Evolutionary conservation across 2,329 filamentous ascomycete species (phyloP), one percentile per base, ranked within the genome.

Genomic region (Pyrenophora teres): DNA sequence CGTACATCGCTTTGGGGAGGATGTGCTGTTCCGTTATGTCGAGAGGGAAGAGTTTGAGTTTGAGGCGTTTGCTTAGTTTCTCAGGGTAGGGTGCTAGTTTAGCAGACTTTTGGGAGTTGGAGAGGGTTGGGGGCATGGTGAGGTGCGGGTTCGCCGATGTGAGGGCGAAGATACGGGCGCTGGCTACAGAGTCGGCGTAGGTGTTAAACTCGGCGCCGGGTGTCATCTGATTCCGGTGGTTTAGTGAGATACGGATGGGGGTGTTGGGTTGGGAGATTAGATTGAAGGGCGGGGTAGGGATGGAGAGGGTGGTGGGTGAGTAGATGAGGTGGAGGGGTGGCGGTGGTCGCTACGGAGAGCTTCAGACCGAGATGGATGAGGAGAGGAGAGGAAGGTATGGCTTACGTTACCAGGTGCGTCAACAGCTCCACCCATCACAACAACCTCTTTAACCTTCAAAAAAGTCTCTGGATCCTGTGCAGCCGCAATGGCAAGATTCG

Each of bases 151-250:
- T 85, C 2, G 71, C 75, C 9, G 74, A 77, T n/a, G 78, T 78
- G 10, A 81, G 69, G 1, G 79, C 78, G 49, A 79, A 80, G 30
- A 81, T 65, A 37, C 78, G 71, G 1, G 79, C 79, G 6, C 77
- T 74, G 25, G 79, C 78, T 45, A 79, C 65, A 40, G 74, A 73
- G 57, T 99, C 95, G 51, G 94, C 92, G 68, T 91, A 96, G 50
- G 88, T 89, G 78, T 99, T 99, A 83, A 99, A 99, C 73, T 99
- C 94, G 57, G 90, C 91, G 10, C 88, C 84, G 1, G 94, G 93
- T 0, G 83, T 87, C 60, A 87, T 82, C 78, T 81, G 73, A 54
- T 76, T 76, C 40, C 63, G 63, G 13, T 45, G 21, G 30, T 67
- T 73, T 56, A 72, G 73, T 52, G 37, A 39, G 46, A 58, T 57